Evolutionary conservation across 225 moss, liverwort and hornwort genomes (phyloP).

Genomic region (Ulota crispa): DNA sequence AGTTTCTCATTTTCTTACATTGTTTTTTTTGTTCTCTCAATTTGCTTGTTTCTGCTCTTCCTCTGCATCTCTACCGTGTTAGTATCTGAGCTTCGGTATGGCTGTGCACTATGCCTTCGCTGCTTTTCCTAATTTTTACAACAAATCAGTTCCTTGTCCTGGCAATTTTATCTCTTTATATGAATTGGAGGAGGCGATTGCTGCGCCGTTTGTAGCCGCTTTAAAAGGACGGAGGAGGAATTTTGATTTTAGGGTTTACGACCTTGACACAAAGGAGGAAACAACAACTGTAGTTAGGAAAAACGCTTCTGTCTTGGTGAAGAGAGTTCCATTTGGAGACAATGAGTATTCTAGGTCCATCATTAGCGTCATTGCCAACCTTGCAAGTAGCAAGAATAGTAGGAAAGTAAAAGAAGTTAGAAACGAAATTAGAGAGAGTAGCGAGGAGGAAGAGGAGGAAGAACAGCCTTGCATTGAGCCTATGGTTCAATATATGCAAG

Average conservation of each 20-base stretch:
- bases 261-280: not conserved
- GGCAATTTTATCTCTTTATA: not conserved
- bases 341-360: not conserved
- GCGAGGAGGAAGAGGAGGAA: not conserved
- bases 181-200: conserved; percentile 17
- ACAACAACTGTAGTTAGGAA: not conserved
- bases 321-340: conserved; percentile 31
- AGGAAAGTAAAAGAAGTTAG: not conserved
- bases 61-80: too few relatives aligned
- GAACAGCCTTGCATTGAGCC: not conserved
- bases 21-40: too few relatives aligned
- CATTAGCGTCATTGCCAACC: not conserved
- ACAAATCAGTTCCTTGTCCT: not conserved
- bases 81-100: not conserved
- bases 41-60: too few relatives aligned
- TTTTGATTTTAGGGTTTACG: conserved; percentile 25
- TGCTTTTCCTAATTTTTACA: not conserved
- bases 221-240: not conserved
- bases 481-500: too few relatives aligned
- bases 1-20: too few relatives aligned
- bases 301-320: conserved; percentile 1
- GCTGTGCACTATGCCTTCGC: conserved; percentile 8
- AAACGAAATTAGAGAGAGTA: not conserved
- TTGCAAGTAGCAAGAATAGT: not conserved
- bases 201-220: not conserved